These are phyloP conservation scores for Amniculicola lignicola DNA, from an alignment of 495 filamentous ascomycete species.

Conservation along the genomic window DNA sequence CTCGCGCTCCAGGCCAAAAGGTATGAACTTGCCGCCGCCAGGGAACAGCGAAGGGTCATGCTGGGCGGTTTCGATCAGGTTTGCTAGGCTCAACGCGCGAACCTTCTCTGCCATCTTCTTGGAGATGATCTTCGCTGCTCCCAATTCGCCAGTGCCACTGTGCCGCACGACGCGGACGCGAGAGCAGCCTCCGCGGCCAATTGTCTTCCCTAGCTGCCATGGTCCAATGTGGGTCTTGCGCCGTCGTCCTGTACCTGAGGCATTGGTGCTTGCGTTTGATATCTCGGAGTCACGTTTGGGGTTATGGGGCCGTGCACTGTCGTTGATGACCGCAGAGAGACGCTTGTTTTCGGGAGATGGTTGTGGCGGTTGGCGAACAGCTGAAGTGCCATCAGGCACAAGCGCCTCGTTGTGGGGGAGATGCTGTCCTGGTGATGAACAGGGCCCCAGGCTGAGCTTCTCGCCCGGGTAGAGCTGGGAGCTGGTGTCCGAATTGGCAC, in stretches of 20 bases:
- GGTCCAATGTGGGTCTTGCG: conserved; percentile 79
- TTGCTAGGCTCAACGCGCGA: conserved; percentile 71
- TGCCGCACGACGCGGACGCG: conserved; percentile 81
- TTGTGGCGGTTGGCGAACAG: conserved; percentile 36
- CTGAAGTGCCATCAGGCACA: conserved; percentile 28
- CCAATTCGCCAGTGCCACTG: conserved; percentile 65
- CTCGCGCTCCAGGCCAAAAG: conserved; percentile 83
- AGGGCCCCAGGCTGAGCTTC: not conserved
- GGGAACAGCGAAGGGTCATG: conserved; percentile 29
- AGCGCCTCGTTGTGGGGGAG: conserved; percentile 31
- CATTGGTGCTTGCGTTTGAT: conserved; percentile 63
- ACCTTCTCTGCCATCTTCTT: conserved; percentile 68
- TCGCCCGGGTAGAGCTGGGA: conserved; percentile 2
- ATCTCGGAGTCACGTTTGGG: conserved; percentile 69
- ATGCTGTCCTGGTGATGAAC: conserved; percentile 14
- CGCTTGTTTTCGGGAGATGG: conserved; percentile 52
- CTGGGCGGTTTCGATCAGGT: conserved; percentile 49
- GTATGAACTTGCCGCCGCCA: conserved; percentile 59
- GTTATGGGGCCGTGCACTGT: conserved; percentile 45
- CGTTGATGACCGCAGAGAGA: conserved; percentile 53
- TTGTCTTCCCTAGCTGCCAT: conserved; percentile 82
- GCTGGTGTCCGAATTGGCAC: conserved; percentile 22
- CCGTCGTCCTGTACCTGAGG: conserved; percentile 52
- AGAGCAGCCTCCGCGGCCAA: conserved; percentile 82
- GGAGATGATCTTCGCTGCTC: conserved; percentile 90